Base-by-base conservation (phyloP, 495 filamentous ascomycete species). In the Talaromyces borbonicus region DNA sequence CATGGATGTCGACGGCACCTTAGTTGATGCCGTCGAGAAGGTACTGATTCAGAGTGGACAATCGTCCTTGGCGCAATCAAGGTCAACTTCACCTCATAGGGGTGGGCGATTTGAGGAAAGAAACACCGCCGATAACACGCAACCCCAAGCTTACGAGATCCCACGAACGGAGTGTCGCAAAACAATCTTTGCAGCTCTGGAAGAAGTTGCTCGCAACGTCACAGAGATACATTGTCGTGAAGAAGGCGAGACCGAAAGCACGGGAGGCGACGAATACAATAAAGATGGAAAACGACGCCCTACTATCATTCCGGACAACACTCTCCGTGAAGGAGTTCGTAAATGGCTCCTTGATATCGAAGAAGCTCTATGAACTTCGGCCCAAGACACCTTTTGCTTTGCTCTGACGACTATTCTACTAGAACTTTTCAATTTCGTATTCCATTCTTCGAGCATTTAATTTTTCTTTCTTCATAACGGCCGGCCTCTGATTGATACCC, bases 1-100 rank as follows among this genome's bases (percentile, higher is more conserved):
- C 42, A 78, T 86, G 60, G 79, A 79, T 46, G 73, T 86, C 12
- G 87, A 92, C 55, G 78, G 79, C 30, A 78, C 72, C 3, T 71
- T 94, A 0, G 74, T 84, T 18, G 83, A 89, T 47, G 86, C 85
- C 2, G 74, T 92, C 5, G 87, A 92, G 55, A 75, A 75, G 25
- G 79, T 90, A 35, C 74, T 90, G 22, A 72, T 76, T 2, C 73
- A 72, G 38, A 75, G 75, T 39, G 72, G 70, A 18, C 64, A 71
- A 33, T 69, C 72, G 0, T 74, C 71, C 0, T 46, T 68, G 25
- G 57, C 58, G 16, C 68, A 68, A 32, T 67, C 69, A 0, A 61
- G 69, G 8, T 61, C 65, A 18, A 67, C 64, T 19, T 72, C 68
- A 37, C 73, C 67, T 31, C 62, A 58, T 38, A 69, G 63, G 36